Base-by-base conservation (phyloP, 2,329 filamentous ascomycete genomes). In the Exophiala dermatitidis region DNA sequence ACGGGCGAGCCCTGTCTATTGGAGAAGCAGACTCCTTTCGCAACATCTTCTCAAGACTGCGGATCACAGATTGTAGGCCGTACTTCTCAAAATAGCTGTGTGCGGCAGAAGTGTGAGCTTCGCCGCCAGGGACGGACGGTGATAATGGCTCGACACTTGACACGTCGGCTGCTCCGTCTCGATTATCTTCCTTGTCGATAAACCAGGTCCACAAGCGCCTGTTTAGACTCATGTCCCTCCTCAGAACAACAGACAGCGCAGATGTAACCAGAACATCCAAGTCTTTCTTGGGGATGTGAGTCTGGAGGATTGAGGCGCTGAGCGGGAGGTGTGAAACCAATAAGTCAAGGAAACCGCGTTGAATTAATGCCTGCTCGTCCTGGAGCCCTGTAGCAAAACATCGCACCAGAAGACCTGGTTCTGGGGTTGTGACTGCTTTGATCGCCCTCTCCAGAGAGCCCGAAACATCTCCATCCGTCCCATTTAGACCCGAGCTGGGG, bases 201-300 rank as follows among this genome's bases (percentile, higher is more conserved):
- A 97, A 84, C 93, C 93, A 98, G 41, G 87, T 83, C 90, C 91
- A 97, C n/a, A 98, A 73, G 36, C 93, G 82, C 62, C 93, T 78
- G 67, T 98, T 98, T 46, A 98, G 74, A 66, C 91, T 95, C 93
- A 98, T 98, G 60, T 98, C 93, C 69, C 90, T 82, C 46, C 93
- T 81, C 19, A 84, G 84, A 1, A 97, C 89, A 19, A 98, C 90
- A 1, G 87, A 84, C n/a, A 84, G 83, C 4, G 91, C 90, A 10
- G 91, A 88, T 53, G 83, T 80, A 32, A 96, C 78, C 1, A 98
- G 77, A 1, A 88, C 79, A 65, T 95, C 85, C 12, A 96, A 74
- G 65, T 98, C 94, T 33, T 79, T 78, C 4, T 78, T 68, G 56
- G 86, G 86, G 34, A 91, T 85, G 43, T 79, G 80, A 10, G 80